Base-by-base conservation (phyloP, 345 rosid genomes). In the Lumnitzera littorea region DNA sequence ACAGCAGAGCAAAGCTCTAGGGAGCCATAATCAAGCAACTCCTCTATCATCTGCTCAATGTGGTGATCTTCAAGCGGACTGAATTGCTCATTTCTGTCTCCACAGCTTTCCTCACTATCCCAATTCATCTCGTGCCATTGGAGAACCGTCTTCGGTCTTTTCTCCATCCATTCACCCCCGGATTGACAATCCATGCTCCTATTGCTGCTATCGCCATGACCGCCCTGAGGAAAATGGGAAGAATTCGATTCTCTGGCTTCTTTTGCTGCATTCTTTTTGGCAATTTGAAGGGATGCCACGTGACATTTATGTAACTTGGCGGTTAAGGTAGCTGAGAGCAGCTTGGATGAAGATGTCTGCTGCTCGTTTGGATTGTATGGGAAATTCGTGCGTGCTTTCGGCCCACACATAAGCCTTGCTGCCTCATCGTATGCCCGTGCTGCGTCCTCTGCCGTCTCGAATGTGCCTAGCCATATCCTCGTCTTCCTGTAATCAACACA, bases 341-440 rank as follows among this genome's bases (percentile, higher is more conserved):
- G 87, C 65, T 74, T 86, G 0, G 87, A 67, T 2, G 92, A 71
- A 52, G 84, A 66, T 2, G 79, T 69, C 24, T 80, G 89, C 1
- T 79, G 20, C 50, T 76, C 83, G 48, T 71, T 78, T 43, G 88
- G 89, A 71, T 84, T 71, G 64, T 69, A 78, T 15, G 79, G 79
- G 53, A 84, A 87, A 62, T 84, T 87, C 56, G 94, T 87, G 12
- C 83, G 72, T 9, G 90, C 83, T 60, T 78, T 84, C 10, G 77
- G 77, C 12, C 90, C 90, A 12, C 94, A 81, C 88, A 87, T 84
- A 8, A 84, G 80, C 72, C 86, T 73, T 2, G 90, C 94, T 13
- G 94, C 94, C 73, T 84, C 90, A 46, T 87, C 94, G 17, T 84
- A 87, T 5, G 94, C 90, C 71, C 84, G 72, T 11, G 94, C 94